Evolutionary conservation across 2,329 filamentous ascomycete genomes (phyloP).

Genomic region (Blastomyces parvus): DNA sequence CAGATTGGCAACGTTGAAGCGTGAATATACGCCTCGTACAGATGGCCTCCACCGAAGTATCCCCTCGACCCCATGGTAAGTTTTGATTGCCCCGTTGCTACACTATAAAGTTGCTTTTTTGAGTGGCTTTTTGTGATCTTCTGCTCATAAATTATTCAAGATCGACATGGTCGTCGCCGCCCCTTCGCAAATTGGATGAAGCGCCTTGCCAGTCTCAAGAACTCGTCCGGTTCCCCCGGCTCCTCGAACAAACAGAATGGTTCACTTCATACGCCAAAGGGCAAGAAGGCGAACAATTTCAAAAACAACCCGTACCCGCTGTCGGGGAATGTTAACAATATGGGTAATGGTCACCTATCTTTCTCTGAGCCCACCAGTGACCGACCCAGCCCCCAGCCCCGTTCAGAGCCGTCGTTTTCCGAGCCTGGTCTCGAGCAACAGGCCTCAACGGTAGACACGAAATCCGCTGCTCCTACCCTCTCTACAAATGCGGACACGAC

Average conservation of each 20-base stretch:
- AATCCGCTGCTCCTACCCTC: constrained; percentile 67
- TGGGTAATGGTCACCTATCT: constrained; percentile 38
- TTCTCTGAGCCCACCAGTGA: constrained; percentile 44
- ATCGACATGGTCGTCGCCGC: constrained; percentile 63
- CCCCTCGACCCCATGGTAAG: constrained; percentile 38
- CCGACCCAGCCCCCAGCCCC: constrained; percentile 44
- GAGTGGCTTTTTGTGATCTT: constrained; percentile 10
- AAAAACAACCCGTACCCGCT: constrained; percentile 90
- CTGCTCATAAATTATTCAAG: constrained; percentile 32
- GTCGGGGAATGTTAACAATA: constrained; percentile 52
- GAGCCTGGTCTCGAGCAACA: constrained; percentile 53
- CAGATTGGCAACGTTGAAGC: background rate
- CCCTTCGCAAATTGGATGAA: constrained; percentile 93
- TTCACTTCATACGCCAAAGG: constrained; percentile 23
- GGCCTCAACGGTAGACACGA: constrained; percentile 53
- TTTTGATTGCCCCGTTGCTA: constrained; percentile 2
- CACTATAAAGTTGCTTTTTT: background rate
- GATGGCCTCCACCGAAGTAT: constrained; percentile 34
- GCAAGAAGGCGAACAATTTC: constrained; percentile 53
- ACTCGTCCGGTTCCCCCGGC: constrained; percentile 48
- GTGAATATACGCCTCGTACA: background rate
- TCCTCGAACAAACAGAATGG: constrained; percentile 31
- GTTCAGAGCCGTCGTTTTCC: constrained; percentile 50
- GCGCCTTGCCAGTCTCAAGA: constrained; percentile 80
- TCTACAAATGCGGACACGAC: constrained; percentile 74